Evolutionary conservation across 2,329 filamentous ascomycete genomes (phyloP), one percentile per base, ranked within the genome.

Genomic region (Pseudogymnoascus sp.): DNA sequence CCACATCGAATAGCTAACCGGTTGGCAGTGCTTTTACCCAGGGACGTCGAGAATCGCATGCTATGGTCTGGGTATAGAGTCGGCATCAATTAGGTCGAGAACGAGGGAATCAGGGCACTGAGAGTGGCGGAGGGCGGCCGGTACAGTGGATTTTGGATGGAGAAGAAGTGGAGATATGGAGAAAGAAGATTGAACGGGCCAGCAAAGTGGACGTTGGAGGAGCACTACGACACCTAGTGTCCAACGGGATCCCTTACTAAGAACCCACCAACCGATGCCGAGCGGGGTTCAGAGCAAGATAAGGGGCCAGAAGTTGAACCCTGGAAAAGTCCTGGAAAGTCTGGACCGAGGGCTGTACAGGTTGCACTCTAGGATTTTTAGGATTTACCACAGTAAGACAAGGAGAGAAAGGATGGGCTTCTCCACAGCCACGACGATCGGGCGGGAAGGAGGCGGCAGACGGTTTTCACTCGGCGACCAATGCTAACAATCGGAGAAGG

Each of bases 211-310:
- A 59, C n/a, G 29, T 19, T 4, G 53, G 29, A 35, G 21, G 42
- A 50, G 21, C 42, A 50, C 42, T 50, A 59, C 29, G 53, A 59
- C 6, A 19, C n/a, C 26, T 59, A 59, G 53, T 59, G 53, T 59
- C 29, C 53, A 59, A 35, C 53, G 29, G 53, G 53, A 13, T 33
- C 16, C 53, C 53, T 59, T n/a, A 59, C 29, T 59, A 59, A 29
- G 53, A 59, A 59, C 29, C 53, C 53, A 59, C 33, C 53, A 35
- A 59, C 53, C 14, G 53, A 31, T 59, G 53, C 29, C 33, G 29
- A 59, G 24, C n/a, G 53, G 53, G 50, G 26, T 59, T 59, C 53
- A 19, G 53, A 59, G 53, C 53, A 59, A 59, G 33, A 59, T 59
- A 59, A 59, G 53, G 50, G 50, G 31, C 13, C 26, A 7, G 26